Evolutionary conservation across 1,284 basidiomycete genomes (phyloP), one percentile per base, ranked within the genome.

Genomic region (Pseudozyma pruni): DNA sequence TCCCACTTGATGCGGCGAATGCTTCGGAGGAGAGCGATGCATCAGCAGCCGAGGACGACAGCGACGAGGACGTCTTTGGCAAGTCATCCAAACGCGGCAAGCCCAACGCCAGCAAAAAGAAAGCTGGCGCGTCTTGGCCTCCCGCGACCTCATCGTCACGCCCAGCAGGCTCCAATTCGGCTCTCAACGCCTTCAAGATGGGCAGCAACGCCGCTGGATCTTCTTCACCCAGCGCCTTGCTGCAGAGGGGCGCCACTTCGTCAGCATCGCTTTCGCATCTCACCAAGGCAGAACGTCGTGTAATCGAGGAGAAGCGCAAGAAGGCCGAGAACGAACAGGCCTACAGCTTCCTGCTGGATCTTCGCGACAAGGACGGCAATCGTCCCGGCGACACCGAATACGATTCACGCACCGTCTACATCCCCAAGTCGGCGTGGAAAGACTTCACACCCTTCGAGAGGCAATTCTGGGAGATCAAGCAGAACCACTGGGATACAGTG

Each of bases 391-490:
- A 95, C 74, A 89, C 91, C 0, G 89, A 91, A n/a, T 98, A 97
- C 80, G 96, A 99, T 80, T 91, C 91, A 3, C 87, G 95, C 57
- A 97, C 96, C 0, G 84, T 98, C 41, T 88, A 87, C 80, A 88
- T 98, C 49, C 94, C 95, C 0, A 84, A 86, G 27, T 87, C 85
- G 44, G 89, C 90, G 0, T 96, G 94, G 93, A 85, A 86, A 16
- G 85, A 86, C 1, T 96, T 99, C 78, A 94, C 94, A 0, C 94
- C 94, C 0, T 99, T 99, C 79, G 95, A 99, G 85, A 92, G 89
- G 76, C 80, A 81, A 49, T 81, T 79, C 51, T 81, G 79, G 79
- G 57, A 68, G 45, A 75, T 80, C 67, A 80, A 80, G 72, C 78
- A 80, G 60, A 74, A 78, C 32, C 76, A 80, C 50, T 79, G 63